Conservation (phyloP, 2,329 filamentous ascomycete species). For the Aphanoascus verrucosus region DNA sequence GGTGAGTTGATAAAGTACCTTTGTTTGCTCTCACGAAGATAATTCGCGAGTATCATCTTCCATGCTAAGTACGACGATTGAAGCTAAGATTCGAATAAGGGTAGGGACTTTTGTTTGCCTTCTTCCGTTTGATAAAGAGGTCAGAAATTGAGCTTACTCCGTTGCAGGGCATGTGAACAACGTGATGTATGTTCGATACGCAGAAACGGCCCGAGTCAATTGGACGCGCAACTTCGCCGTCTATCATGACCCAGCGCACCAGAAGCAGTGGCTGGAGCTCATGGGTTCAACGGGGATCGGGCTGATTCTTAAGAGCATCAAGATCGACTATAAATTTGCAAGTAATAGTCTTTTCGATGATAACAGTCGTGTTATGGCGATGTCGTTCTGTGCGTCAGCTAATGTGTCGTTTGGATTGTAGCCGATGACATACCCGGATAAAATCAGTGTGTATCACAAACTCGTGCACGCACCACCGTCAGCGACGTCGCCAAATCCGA, state of each 20-base stretch:
- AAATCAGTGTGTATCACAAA: slow-evolving; percentile 73
- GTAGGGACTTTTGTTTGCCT: slow-evolving; percentile 17
- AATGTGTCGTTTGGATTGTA: slow-evolving; percentile 25
- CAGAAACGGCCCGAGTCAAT: slow-evolving; percentile 69
- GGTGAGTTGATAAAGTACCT: slow-evolving; percentile 26
- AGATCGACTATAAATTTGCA: slow-evolving; percentile 79
- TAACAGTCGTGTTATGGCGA: not conserved
- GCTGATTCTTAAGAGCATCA: slow-evolving; percentile 69
- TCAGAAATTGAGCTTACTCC: not conserved
- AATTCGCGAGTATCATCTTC: not conserved
- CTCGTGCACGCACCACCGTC: slow-evolving; percentile 33
- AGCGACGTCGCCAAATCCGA: slow-evolving; percentile 26
- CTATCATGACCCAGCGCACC: slow-evolving; percentile 51
- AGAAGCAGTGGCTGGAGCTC: slow-evolving; percentile 56
- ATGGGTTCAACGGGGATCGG: slow-evolving; percentile 57
- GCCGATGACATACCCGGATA: slow-evolving; percentile 77
- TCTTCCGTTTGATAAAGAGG: slow-evolving; percentile 16
- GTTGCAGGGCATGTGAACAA: slow-evolving; percentile 70
- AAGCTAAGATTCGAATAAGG: slow-evolving; percentile 17
- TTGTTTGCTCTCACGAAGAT: not conserved
- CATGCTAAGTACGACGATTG: not conserved
- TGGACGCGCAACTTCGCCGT: slow-evolving; percentile 62
- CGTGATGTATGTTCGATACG: slow-evolving; percentile 70
- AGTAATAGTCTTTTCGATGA: not conserved
- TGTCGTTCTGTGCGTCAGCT: not conserved